These are phyloP conservation scores for Trametes hirsuta DNA, from an alignment of 1,284 basidiomycete species.

Conservation along the genomic window DNA sequence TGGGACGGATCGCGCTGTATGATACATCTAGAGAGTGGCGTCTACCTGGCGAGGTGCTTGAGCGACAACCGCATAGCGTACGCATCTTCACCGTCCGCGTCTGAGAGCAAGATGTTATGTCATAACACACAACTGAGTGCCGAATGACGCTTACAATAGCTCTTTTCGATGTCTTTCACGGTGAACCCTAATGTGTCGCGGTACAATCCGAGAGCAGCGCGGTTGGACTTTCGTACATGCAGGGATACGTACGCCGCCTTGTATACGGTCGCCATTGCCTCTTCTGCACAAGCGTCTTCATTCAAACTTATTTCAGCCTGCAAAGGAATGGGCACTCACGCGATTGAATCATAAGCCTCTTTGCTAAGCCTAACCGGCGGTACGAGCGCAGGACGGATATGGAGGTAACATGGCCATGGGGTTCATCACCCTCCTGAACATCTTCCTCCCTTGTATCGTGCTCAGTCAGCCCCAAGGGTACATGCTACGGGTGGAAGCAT, in stretches of 20 bases:
- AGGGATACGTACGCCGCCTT: constrained; percentile 78
- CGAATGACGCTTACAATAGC: constrained; percentile 70
- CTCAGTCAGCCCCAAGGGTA: constrained; percentile 1
- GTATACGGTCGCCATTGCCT: constrained; percentile 86
- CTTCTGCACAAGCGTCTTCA: constrained; percentile 51
- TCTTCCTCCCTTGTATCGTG: constrained; percentile 69
- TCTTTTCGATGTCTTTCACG: constrained; percentile 74
- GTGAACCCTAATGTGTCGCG: constrained; percentile 84
- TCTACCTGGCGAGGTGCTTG: constrained; percentile 38
- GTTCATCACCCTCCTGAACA: constrained; percentile 53
- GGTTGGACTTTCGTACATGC: constrained; percentile 88
- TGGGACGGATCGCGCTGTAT: constrained; percentile 10
- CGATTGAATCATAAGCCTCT: constrained; percentile 85
- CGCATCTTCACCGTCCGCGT: constrained; percentile 93
- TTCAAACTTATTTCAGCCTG: not conserved
- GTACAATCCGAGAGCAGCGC: constrained; percentile 83
- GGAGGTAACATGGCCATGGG: constrained; percentile 90
- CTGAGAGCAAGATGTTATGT: constrained; percentile 41
- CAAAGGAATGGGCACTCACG: constrained; percentile 53
- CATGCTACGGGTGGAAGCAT: not conserved
- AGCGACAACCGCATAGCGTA: constrained; percentile 83
- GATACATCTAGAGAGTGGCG: constrained; percentile 11
- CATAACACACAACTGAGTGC: too few relatives aligned
- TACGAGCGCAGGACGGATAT: constrained; percentile 89
- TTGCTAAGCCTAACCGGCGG: constrained; percentile 83